These are phyloP conservation scores for Candida tallmaniae DNA, from an alignment of 805 yeast genomes.

Conservation along the genomic window DNA sequence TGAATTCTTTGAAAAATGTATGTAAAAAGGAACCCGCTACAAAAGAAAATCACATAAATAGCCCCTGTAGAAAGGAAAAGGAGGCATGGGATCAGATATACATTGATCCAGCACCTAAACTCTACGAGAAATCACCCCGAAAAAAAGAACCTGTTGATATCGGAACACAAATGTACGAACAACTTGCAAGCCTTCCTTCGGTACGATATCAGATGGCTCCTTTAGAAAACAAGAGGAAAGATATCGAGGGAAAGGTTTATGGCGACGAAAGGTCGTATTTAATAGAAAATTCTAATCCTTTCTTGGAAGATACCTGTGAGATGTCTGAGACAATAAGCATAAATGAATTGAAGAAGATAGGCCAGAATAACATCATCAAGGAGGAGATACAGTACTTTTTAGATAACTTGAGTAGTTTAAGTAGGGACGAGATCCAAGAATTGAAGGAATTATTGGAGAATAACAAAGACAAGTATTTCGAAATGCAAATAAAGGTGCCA, in stretches of 20 bases:
- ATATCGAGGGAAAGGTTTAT: neutral
- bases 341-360: neutral
- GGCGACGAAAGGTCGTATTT: slow-evolving; percentile 3
- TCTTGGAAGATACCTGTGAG: neutral
- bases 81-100: slow-evolving; percentile 1
- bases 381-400: slow-evolving; percentile 2
- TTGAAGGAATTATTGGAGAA: neutral
- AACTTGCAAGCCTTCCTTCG: neutral
- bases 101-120: neutral
- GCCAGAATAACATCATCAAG: neutral
- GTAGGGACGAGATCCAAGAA: neutral
- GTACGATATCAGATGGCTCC: slow-evolving; percentile 1
- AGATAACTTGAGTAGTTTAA: neutral
- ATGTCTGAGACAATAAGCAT: neutral
- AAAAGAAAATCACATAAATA: neutral
- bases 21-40: no score
- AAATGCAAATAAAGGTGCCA: neutral
- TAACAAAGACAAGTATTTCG: neutral
- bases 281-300: neutral
- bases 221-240: neutral
- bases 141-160: neutral
- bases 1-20: no score
- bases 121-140: neutral
- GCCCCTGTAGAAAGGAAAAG: slow-evolving; percentile 1
- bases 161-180: neutral